Base-by-base conservation (phyloP, 2,329 filamentous ascomycete species). In the Fusarium sp. region DNA sequence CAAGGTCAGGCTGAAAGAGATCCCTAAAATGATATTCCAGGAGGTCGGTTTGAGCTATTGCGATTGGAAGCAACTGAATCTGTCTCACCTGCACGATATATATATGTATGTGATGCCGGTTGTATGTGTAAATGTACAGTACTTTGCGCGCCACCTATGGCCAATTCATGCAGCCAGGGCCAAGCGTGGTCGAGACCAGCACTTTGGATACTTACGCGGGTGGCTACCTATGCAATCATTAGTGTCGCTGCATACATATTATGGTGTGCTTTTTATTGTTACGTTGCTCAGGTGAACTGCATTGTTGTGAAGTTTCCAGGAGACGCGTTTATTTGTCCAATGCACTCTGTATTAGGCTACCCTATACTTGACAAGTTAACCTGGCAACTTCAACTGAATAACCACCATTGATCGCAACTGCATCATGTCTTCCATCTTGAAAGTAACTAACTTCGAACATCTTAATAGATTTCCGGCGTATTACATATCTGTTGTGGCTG, bases 41-140 rank as follows among this genome's bases (percentile, higher is more conserved):
- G 11, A 42, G 34, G 27, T 25, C 29, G 22, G n/a, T 37, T 37
- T 16, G 32, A 12, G 20, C 20, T 24, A 25, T 53, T 34, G n/a
- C 57, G 51, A 57, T 55, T 42, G 12, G 55, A 55, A 48, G 51
- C 6, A 51, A n/a, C 40, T 60, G 37, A 49, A 37, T 34, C 46
- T 65, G 51, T 71, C 67, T 71, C 46, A 70, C 67, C 67, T 61
- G 42, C 22, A 44, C 20, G 27, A 30, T 51, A 37, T 27, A 37
- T 27, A 22, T 24, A 22, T 25, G 30, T 24, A n/a, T 25, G 37
- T 20, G 40, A 52, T 48, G 44, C 27, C 20, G 24, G 13, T 22
- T 16, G n/a, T 29, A 45, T 22, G 16, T 25, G 24, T 14, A 22
- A 18, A 45, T n/a, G 46, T 32, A 40, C 47, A 13, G 25, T 47